phyloP scores from a whole-genome alignment of 176 grass and related monocot genomes.

The Cymbopogon citratus region DNA sequence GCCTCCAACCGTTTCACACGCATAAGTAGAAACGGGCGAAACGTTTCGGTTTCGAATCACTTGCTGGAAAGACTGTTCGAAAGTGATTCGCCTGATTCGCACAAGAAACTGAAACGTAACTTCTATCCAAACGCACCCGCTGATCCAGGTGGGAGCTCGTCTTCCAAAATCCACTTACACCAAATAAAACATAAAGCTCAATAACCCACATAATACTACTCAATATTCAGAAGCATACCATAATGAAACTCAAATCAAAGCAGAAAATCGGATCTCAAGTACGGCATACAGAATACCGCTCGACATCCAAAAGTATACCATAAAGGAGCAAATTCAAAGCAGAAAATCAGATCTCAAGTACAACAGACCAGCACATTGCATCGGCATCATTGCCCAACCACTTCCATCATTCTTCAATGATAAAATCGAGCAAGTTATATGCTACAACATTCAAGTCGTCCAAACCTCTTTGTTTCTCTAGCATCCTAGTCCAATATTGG shows the following conservation, averaged over 20 bases:
- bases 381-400: not conserved
- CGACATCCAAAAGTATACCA: not conserved
- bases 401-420: not conserved
- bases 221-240: not conserved
- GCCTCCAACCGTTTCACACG: not conserved
- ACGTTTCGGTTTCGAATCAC: not conserved
- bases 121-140: not conserved
- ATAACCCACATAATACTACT: not conserved
- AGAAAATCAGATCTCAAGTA: constrained; percentile 11
- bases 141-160: not conserved
- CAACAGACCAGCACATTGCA: not conserved
- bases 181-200: not conserved
- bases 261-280: not conserved
- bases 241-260: not conserved
- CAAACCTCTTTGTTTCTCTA: not conserved
- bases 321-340: not conserved
- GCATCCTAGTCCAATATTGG: not conserved
- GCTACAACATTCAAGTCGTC: too few relatives aligned
- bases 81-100: not conserved
- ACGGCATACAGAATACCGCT: not conserved
- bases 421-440: not conserved
- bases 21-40: not conserved
- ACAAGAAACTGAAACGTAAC: not conserved
- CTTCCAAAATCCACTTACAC: not conserved
- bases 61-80: not conserved